phyloP scores from a whole-genome alignment of 1,284 basidiomycete genomes.

The Golubevia sp. region DNA sequence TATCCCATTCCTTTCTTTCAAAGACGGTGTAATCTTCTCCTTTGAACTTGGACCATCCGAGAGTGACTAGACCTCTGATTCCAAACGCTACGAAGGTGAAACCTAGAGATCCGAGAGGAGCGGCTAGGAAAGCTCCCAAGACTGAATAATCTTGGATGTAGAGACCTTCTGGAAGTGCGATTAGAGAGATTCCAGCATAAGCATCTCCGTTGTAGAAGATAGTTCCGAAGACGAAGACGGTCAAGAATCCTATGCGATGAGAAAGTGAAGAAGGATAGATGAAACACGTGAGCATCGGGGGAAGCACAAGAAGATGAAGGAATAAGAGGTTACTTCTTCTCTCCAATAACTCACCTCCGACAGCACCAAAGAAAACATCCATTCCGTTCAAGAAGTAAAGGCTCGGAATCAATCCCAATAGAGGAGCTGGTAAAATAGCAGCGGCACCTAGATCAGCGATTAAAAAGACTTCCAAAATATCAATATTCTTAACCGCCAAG shows the following conservation, averaged over 20 bases:
- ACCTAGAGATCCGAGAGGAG: constrained; percentile 49
- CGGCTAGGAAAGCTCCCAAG: constrained; percentile 57
- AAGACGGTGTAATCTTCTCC: constrained; percentile 31
- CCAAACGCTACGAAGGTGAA: constrained; percentile 44
- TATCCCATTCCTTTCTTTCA: constrained; percentile 29
- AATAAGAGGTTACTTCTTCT: no score
- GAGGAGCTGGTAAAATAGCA: constrained; percentile 47
- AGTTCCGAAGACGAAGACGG: constrained; percentile 56
- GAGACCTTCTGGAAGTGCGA: constrained; percentile 50
- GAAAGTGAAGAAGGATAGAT: no score
- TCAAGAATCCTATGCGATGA: constrained; percentile 57
- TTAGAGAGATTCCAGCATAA: constrained; percentile 32
- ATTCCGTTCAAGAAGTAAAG: constrained; percentile 55
- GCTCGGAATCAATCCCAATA: constrained; percentile 46
- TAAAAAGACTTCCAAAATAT: constrained; percentile 60
- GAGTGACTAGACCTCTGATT: constrained; percentile 22
- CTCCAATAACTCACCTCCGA: constrained; percentile 25
- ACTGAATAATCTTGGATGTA: constrained; percentile 55
- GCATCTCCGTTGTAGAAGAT: constrained; percentile 49
- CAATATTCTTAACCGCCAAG: constrained; percentile 54
- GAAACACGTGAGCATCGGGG: no score
- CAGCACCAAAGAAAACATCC: constrained; percentile 56
- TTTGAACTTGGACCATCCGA: constrained; percentile 22
- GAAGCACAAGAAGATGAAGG: no score
- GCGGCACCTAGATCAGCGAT: constrained; percentile 57